Conservation (phyloP, 208 protist genomes). For the Wallacemonas sp. region DNA sequence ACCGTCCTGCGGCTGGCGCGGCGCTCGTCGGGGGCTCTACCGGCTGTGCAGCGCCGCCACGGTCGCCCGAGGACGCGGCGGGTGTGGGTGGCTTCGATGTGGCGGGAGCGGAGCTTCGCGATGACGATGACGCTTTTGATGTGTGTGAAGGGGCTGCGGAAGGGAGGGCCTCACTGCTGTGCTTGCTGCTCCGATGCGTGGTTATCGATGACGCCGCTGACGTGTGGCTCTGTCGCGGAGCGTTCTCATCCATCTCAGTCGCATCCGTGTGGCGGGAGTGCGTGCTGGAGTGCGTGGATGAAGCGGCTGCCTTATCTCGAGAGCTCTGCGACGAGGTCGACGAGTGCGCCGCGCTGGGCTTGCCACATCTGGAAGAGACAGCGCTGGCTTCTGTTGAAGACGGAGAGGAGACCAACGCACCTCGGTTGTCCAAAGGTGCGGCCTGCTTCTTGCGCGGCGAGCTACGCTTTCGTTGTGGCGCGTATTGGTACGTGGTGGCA, state of each 20-base stretch:
- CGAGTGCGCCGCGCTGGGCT: too few relatives aligned
- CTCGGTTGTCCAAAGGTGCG: too few relatives aligned
- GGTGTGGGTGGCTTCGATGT: neutral
- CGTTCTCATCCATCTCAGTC: neutral
- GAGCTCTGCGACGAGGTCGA: neutral
- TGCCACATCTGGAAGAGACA: too few relatives aligned
- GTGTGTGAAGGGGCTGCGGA: too few relatives aligned
- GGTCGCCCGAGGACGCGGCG: too few relatives aligned
- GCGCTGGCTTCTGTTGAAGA: too few relatives aligned
- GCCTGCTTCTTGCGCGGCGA: neutral
- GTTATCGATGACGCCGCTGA: neutral
- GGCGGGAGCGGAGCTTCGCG: neutral
- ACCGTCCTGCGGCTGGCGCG: neutral
- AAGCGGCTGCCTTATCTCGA: neutral
- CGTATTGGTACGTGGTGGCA: conserved; percentile 73
- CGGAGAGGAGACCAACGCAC: too few relatives aligned
- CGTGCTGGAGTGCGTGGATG: neutral
- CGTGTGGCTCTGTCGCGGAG: neutral
- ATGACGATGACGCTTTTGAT: too few relatives aligned
- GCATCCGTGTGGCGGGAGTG: neutral
- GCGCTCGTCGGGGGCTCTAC: neutral
- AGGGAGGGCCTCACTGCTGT: too few relatives aligned
- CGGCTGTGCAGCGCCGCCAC: neutral
- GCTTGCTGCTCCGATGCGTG: too few relatives aligned
- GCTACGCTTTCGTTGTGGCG: neutral